These are phyloP conservation scores for Skeletonema grethae DNA, from an alignment of 108 stramenopile species.

Conservation along the genomic window DNA sequence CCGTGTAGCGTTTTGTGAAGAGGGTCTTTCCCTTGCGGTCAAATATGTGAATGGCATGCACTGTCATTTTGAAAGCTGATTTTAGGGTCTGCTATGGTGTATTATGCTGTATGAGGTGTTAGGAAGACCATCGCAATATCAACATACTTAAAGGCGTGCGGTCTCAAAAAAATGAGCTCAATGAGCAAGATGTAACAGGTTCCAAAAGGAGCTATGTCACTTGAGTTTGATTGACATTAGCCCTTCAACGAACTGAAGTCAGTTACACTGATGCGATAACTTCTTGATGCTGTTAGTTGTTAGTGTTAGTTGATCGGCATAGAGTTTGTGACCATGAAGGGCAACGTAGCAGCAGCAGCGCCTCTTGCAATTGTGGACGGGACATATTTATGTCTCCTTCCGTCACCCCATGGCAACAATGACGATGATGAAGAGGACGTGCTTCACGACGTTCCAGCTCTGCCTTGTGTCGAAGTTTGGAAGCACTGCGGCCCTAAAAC, in stretches of 20 bases:
- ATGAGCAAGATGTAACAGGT: too few relatives aligned
- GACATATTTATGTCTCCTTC: conserved; percentile 34
- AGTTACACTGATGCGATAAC: too few relatives aligned
- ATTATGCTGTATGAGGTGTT: too few relatives aligned
- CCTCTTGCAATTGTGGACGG: conserved; percentile 34
- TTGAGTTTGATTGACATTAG: too few relatives aligned
- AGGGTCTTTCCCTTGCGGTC: conserved; percentile 89
- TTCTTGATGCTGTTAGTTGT: too few relatives aligned
- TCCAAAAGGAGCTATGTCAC: too few relatives aligned
- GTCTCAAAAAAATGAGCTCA: too few relatives aligned
- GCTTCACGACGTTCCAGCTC: not conserved
- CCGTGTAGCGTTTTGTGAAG: conserved; percentile 81
- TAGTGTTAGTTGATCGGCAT: too few relatives aligned
- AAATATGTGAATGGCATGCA: conserved; percentile 86
- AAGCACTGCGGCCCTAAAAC: not conserved
- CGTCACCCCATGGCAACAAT: not conserved
- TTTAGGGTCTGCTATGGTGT: too few relatives aligned
- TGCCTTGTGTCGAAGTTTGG: conserved; percentile 1
- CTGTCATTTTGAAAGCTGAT: conserved; percentile 84
- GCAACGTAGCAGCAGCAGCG: conserved; percentile 7
- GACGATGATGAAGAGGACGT: conserved; percentile 5
- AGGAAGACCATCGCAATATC: too few relatives aligned
- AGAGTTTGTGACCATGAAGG: not conserved
- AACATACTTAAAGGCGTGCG: too few relatives aligned
- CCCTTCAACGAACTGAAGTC: too few relatives aligned